Evolutionary conservation across 2,329 filamentous ascomycete genomes (phyloP), one percentile per base, ranked within the genome.

Genomic region (Hypoxylon sp.): DNA sequence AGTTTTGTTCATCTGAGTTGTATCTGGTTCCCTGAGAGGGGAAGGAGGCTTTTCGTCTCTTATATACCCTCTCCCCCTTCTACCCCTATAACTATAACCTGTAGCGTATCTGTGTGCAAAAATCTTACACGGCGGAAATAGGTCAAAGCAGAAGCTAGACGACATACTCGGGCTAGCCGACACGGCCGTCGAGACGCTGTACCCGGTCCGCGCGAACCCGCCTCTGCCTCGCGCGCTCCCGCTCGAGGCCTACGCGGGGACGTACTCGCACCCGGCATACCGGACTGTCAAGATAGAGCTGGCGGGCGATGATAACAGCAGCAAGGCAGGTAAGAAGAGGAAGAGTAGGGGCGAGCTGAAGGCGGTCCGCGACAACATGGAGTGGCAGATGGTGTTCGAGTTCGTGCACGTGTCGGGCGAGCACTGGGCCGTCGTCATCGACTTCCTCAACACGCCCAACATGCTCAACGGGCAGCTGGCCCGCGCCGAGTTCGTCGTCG

Each of bases 241-340:
- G 0, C 63, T 80, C 3, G 56, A 65, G 13, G 65, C 66, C 29
- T 76, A 77, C 57, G 62, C 67, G 1, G 81, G 81, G 2, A 77
- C 71, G 1, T 83, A 82, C 61, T 75, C 68, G 57, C 73, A 82
- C 49, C 72, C 74, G 1, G 78, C 73, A 3, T 81, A 81, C 67
- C 73, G 73, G 23, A 73, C 72, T 60, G 47, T 75, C 48, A 73
- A 68, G 1, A 41, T 75, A 7, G 47, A 67, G 43, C 40, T 67
- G 4, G 50, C 49, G 11, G 47, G 40, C 1, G 31, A 27, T 18
- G 42, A 15, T 11, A 26, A 13, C 13, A 24, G 20, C 8, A 31
- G 6, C 11, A 35, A 27, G 10, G 37, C 10, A 43, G 41, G 18
- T 11, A 21, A 10, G 42, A 9, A 6, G 37, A 23, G 9, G 13